Conservation (phyloP, 2,329 filamentous ascomycete species). For the Ascosphaera apis region DNA sequence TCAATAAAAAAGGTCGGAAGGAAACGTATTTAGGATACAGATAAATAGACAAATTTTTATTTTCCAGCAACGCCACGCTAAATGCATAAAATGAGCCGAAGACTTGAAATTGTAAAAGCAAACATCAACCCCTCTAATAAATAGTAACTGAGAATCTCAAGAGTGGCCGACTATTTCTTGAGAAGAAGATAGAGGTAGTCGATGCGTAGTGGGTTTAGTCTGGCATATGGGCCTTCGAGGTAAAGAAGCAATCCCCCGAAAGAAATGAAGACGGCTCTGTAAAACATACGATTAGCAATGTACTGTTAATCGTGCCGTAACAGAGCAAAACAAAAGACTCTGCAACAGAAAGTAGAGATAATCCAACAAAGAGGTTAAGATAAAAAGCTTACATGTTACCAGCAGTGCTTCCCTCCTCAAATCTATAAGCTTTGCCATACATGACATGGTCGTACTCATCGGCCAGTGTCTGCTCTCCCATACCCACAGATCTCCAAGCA, state of each 20-base stretch:
- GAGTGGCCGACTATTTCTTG: constrained; percentile 44
- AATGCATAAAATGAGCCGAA: constrained; percentile 6
- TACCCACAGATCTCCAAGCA: constrained; percentile 54
- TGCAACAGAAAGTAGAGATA: background rate
- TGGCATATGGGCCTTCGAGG: constrained; percentile 85
- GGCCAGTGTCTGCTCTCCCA: constrained; percentile 32
- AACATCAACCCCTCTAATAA: no score
- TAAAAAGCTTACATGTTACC: constrained; percentile 51
- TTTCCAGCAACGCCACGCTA: constrained; percentile 18
- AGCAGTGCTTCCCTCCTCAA: constrained; percentile 34
- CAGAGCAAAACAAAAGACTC: background rate
- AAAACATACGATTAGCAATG: constrained; percentile 5
- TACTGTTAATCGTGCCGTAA: constrained; percentile 7
- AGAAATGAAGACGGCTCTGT: constrained; percentile 76
- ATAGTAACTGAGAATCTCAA: background rate
- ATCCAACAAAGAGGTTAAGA: background rate
- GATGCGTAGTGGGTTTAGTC: constrained; percentile 72
- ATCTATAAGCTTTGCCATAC: constrained; percentile 29
- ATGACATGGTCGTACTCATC: constrained; percentile 30
- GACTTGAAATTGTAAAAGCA: no score
- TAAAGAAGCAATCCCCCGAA: constrained; percentile 83
- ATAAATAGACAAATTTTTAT: constrained; percentile 1
- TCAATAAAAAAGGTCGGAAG: no score
- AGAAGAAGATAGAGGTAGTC: constrained; percentile 84
- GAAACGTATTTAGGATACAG: constrained; percentile 1